These are phyloP conservation scores for Nicotiana undulata DNA, from an alignment of 257 asterid genomes.

Conservation along the genomic window DNA sequence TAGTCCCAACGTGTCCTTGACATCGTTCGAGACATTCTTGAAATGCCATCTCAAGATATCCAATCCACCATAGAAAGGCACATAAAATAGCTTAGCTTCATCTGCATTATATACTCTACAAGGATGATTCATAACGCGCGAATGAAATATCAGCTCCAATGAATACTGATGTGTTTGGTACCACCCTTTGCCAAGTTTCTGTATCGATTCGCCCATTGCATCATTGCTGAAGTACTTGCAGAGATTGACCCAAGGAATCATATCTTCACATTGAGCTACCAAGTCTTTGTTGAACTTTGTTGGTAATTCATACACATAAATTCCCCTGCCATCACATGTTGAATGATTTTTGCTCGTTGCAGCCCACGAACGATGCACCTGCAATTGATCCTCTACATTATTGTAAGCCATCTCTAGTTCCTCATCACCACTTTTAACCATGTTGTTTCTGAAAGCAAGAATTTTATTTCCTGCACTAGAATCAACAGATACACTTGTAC, in stretches of 20 bases:
- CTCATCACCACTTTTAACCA: slow-evolving; percentile 9
- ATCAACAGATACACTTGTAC: background rate
- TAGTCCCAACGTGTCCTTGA: slow-evolving; percentile 40
- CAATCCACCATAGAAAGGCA: slow-evolving; percentile 67
- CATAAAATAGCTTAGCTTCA: slow-evolving; percentile 52
- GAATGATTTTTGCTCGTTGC: slow-evolving; percentile 12
- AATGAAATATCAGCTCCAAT: slow-evolving; percentile 60
- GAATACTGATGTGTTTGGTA: slow-evolving; percentile 62
- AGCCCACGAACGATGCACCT: slow-evolving; percentile 47
- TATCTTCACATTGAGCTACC: slow-evolving; percentile 33
- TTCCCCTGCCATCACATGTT: slow-evolving; percentile 43
- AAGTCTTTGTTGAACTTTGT: slow-evolving; percentile 61
- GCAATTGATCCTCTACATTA: slow-evolving; percentile 34
- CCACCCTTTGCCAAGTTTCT: slow-evolving; percentile 46
- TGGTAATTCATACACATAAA: slow-evolving; percentile 60
- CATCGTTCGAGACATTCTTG: slow-evolving; percentile 43
- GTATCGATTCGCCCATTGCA: slow-evolving; percentile 46
- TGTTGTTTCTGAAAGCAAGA: slow-evolving; percentile 3
- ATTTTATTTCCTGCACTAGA: slow-evolving; percentile 1
- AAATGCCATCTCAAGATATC: slow-evolving; percentile 71
- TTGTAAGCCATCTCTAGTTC: slow-evolving; percentile 25
- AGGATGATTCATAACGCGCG: slow-evolving; percentile 48
- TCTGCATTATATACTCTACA: slow-evolving; percentile 45
- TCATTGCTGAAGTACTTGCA: slow-evolving; percentile 41
- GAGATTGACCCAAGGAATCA: slow-evolving; percentile 51